Base-by-base conservation (phyloP, 208 protist genomes). In the Trypanosoma theileri region DNA sequence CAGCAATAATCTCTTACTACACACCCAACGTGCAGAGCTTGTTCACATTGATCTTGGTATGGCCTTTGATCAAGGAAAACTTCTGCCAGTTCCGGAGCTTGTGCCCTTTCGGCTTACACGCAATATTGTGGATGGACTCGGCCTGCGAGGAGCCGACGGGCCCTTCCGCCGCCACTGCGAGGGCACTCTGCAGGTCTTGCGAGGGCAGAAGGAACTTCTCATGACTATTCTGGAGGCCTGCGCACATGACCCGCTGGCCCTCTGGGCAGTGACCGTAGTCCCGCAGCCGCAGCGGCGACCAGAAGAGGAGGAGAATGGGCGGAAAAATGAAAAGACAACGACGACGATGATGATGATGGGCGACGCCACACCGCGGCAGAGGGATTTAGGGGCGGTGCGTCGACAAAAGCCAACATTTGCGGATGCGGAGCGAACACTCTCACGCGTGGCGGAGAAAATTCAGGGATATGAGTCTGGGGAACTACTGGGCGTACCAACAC, bases 81-180 rank as follows among this genome's bases (percentile, higher is more conserved):
- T 89, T 35, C 79, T 99, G 10, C 75, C 71, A 4, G 80, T 97
- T 11, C 98, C 98, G 21, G 98, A 99, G 80, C 51, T 86, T 9
- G 97, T 99, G 11, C 98, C 98, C 0, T 99, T 99, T 74, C 84
- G 98, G 6, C 73, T 99, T 16, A 99, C 98, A 13, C 89, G 93
- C 14, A 98, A 99, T 78, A 71, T 99, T 8, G 86, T 98, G n/a
- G 97, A 98, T 73, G 96, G 93, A 7, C 82, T 99, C 51, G 98
- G 98, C 14, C 78, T 98, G 24, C 84, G 79, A 12, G 94, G 94
- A 31, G 75, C 85, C 10, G 94, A 98, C 31, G 98, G 98, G 8
- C 58, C 87, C 8, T 98, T 99, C 74, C 75, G 92, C 3, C 66
- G 51, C 0, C 66, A 79, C 62, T 98, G 93, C 64, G 97, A 98